These are phyloP conservation scores for Coemansia sp. DNA, from an alignment of 192 early-diverging fungal species.

Conservation along the genomic window DNA sequence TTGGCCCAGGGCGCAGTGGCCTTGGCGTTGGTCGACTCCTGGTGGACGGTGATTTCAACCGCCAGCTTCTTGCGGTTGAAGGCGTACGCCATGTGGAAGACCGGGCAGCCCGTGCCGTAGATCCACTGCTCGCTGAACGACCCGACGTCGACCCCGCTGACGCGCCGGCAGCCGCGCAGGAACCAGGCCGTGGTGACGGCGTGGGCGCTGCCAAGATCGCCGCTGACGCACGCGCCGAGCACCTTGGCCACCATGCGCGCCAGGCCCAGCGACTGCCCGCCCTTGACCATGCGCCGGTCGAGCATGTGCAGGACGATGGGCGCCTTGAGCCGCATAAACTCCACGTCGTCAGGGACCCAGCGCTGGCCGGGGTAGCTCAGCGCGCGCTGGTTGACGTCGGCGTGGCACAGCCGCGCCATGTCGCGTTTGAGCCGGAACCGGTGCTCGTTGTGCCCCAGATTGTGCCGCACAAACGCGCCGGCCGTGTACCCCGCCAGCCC, in stretches of 20 bases:
- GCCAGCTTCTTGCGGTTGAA: conserved; percentile 98
- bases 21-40: conserved; percentile 67
- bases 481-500: conserved; percentile 82
- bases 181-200: conserved; percentile 74
- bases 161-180: conserved; percentile 80
- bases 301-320: conserved; percentile 93
- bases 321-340: conserved; percentile 85
- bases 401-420: conserved; percentile 76
- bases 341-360: conserved; percentile 58
- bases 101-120: conserved; percentile 88
- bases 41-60: conserved; percentile 86
- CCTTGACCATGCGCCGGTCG: conserved; percentile 80
- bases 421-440: conserved; percentile 81
- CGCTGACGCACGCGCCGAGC: conserved; percentile 74
- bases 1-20: conserved; percentile 54
- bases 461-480: conserved; percentile 74
- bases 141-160: conserved; percentile 83
- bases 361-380: conserved; percentile 68
- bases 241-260: conserved; percentile 82
- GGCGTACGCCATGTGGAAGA: conserved; percentile 77
- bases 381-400: conserved; percentile 89
- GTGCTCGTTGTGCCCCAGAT: conserved; percentile 90
- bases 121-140: conserved; percentile 95
- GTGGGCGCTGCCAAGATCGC: conserved; percentile 58
- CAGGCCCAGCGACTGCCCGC: conserved; percentile 66